Conservation (phyloP, 2,329 filamentous ascomycete genomes). For the Exophiala oligosperma region DNA sequence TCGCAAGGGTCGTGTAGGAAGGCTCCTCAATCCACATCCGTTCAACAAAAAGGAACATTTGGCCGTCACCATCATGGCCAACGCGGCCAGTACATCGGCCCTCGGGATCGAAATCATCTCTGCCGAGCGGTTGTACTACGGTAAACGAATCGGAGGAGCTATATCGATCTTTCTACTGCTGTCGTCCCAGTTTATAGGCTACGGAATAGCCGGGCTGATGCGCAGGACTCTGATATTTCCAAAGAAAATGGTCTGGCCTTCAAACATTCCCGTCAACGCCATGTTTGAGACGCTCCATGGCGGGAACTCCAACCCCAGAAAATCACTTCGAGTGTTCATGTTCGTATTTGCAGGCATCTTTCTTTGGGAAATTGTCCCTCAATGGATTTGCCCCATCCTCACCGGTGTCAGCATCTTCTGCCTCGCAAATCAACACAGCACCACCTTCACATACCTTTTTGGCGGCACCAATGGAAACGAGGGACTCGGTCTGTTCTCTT, state of each 20-base stretch:
- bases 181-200: slow-evolving; percentile 52
- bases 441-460: slow-evolving; percentile 52
- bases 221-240: slow-evolving; percentile 49
- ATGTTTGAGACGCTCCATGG: slow-evolving; percentile 43
- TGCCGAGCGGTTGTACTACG: slow-evolving; percentile 50
- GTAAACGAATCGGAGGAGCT: slow-evolving; percentile 39
- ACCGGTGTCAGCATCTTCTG: slow-evolving; percentile 48
- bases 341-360: slow-evolving; percentile 39
- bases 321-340: slow-evolving; percentile 33
- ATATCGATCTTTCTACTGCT: slow-evolving; percentile 48
- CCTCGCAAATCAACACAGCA: slow-evolving; percentile 44
- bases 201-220: slow-evolving; percentile 51
- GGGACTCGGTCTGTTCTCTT: slow-evolving; percentile 44
- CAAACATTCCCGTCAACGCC: slow-evolving; percentile 38
- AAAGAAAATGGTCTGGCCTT: slow-evolving; percentile 51
- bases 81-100: slow-evolving; percentile 37
- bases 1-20: slow-evolving; percentile 34
- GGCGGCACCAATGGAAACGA: slow-evolving; percentile 51
- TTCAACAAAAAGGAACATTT: slow-evolving; percentile 41
- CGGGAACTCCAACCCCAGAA: slow-evolving; percentile 39
- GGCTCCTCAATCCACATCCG: slow-evolving; percentile 42
- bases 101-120: slow-evolving; percentile 44
- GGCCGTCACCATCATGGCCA: slow-evolving; percentile 45
- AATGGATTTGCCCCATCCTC: slow-evolving; percentile 48
- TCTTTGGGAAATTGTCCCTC: slow-evolving; percentile 51